These are phyloP conservation scores for Yamadazyma ubonensis DNA, from an alignment of 805 yeast genomes.

Conservation along the genomic window DNA sequence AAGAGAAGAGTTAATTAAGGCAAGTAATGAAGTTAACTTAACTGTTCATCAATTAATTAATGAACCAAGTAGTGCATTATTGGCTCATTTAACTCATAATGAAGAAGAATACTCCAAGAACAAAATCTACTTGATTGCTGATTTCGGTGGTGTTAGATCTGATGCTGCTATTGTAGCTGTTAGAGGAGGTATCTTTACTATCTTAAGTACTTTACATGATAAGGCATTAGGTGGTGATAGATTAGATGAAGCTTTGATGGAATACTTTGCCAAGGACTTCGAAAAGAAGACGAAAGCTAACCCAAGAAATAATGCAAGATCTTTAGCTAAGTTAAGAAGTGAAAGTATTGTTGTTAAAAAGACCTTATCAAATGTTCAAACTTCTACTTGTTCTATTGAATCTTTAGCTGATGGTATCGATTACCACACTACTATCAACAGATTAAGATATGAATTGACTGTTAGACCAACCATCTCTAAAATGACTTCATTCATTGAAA, in stretches of 20 bases:
- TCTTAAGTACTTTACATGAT: conserved; percentile 82
- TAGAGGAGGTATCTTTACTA: conserved; percentile 91
- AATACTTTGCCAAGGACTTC: conserved; percentile 89
- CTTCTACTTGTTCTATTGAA: conserved; percentile 91
- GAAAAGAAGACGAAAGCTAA: conserved; percentile 81
- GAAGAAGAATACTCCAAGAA: conserved; percentile 55
- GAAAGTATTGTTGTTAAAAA: conserved; percentile 84
- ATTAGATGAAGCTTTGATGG: conserved; percentile 77
- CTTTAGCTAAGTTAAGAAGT: conserved; percentile 82
- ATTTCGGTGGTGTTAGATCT: conserved; percentile 91
- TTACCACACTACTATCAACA: conserved; percentile 88
- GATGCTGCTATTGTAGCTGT: conserved; percentile 93
- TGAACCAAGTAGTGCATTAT: conserved; percentile 89
- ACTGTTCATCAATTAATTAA: conserved; percentile 82
- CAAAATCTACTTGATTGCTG: conserved; percentile 86
- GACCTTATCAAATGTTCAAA: conserved; percentile 85
- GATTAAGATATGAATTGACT: conserved; percentile 88
- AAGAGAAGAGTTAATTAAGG: conserved; percentile 56
- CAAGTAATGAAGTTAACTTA: conserved; percentile 71
- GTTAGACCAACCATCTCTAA: conserved; percentile 75
- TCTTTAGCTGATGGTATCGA: conserved; percentile 92
- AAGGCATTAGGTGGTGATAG: conserved; percentile 82
- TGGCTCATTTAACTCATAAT: conserved; percentile 66
- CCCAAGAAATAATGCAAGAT: conserved; percentile 78
- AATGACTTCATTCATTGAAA: conserved; percentile 74